Evolutionary conservation across 2,329 filamentous ascomycete genomes (phyloP), one percentile per base, ranked within the genome.

Genomic region (Stachybotrys chartarum): DNA sequence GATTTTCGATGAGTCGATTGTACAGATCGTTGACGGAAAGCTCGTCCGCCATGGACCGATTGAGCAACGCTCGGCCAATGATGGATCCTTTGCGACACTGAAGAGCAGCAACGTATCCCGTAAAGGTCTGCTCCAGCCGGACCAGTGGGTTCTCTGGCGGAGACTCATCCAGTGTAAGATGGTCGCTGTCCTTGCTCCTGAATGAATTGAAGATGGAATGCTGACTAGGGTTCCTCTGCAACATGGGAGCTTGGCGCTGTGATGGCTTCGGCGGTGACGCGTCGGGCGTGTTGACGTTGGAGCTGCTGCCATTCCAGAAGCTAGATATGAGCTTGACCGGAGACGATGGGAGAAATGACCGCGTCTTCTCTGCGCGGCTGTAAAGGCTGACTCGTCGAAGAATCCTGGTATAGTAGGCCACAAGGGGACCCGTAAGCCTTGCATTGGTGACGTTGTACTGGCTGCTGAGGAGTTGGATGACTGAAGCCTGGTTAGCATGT

Each of bases 251-350:
- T 3, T 64, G 45, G 16, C 45, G 45, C 45, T 47, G 45, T 1
- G 45, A 24, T 14, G 16, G 45, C 45, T 59, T 17, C 73, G 71
- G 45, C 73, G 73, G 52, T 72, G 74, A 55, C 68, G 68, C 56
- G 76, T 79, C 10, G 73, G 61, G 14, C 62, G 59, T 8, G 64
- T 50, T 6, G 64, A 58, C 10, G 60, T 59, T 6, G 39, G 78
- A 79, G 14, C 35, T 14, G 55, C 79, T 81, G 30, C 84, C 82
- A 39, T 84, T 82, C 63, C 95, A 84, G 54, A 97, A 83, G 65
- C 82, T 96, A 0, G 92, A 95, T 16, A 97, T 77, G 65, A 96
- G 79, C 69, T 97, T 97, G 51, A 95, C 90, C 0, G 93, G 92
- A 1, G 92, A 97, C n/a, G 87, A 83, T 5, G 85, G 85, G 10